Evolutionary conservation across 1,284 basidiomycete genomes (phyloP).

Genomic region (Lignosus rhinocerotis): DNA sequence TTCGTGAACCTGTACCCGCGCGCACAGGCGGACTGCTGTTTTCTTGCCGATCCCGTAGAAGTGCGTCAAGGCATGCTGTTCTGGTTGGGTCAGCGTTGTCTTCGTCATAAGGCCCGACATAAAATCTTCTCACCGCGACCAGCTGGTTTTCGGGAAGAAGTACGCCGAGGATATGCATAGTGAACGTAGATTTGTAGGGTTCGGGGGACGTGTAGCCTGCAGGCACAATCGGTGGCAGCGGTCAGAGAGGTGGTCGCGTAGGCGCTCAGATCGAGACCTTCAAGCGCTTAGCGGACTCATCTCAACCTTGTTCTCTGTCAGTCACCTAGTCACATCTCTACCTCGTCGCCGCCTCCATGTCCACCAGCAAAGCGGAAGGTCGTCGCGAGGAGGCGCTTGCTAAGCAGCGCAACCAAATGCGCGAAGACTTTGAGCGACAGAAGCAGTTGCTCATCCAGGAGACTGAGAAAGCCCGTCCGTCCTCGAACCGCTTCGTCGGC

Average conservation of each 20-base stretch:
- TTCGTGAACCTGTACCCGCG: conserved; percentile 86
- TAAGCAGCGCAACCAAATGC: conserved; percentile 80
- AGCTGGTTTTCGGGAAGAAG: conserved; percentile 69
- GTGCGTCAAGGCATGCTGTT: conserved; percentile 77
- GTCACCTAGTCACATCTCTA: conserved; percentile 9
- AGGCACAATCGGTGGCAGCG: conserved; percentile 2
- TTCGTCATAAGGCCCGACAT: not conserved
- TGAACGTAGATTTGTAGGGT: conserved; percentile 28
- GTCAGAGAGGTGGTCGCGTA: conserved; percentile 5
- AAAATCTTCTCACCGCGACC: conserved; percentile 52
- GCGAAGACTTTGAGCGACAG: conserved; percentile 88
- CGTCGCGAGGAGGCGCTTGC: conserved; percentile 77
- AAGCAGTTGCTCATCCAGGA: conserved; percentile 81
- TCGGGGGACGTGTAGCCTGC: not conserved
- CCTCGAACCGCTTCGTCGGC: conserved; percentile 86
- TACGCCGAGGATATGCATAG: conserved; percentile 80
- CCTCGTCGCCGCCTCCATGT: conserved; percentile 43
- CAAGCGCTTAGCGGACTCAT: not conserved
- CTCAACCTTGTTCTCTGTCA: conserved; percentile 7
- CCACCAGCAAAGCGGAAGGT: conserved; percentile 69
- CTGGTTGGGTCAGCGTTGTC: conserved; percentile 1
- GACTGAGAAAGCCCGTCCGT: conserved; percentile 83
- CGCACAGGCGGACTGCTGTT: conserved; percentile 79
- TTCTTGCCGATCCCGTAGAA: conserved; percentile 84
- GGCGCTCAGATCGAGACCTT: conserved; percentile 7